Percentiles rank a stretch among this genome's conserved stretches.
Evolutionary conservation across 148 eudicot species (phyloP).

Genomic region (Nyssa sinensis): DNA sequence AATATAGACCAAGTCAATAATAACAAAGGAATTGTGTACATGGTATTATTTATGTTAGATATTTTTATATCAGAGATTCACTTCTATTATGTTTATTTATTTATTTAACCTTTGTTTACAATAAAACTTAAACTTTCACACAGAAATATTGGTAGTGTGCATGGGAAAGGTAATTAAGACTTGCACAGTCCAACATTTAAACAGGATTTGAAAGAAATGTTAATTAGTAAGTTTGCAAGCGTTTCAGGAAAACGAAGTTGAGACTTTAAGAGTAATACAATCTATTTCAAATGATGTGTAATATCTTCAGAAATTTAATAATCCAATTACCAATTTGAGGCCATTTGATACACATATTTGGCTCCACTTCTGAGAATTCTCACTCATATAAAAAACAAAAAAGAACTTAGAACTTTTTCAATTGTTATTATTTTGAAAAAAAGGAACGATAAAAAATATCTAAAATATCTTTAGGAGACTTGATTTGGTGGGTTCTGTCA

Average conservation of each 20-base stretch:
- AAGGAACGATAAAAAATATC: no score
- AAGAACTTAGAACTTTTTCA: no score
- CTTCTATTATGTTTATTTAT: no score
- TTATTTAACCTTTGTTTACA: no score
- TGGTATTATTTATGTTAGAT: no score
- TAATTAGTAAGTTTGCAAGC: not conserved
- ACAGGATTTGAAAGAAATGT: not conserved
- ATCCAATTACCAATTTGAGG: not conserved
- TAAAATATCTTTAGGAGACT: no score
- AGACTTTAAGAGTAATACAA: not conserved
- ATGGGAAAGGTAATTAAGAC: not conserved
- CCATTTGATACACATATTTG: not conserved
- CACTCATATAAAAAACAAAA: no score
- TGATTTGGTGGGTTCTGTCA: no score
- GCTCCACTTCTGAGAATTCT: no score
- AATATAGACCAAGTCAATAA: not conserved
- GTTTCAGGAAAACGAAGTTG: not conserved
- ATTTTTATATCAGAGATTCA: no score
- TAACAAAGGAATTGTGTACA: not conserved
- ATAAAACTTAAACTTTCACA: slow-evolving; percentile 17
- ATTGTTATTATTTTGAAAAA: no score
- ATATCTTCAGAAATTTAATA: not conserved
- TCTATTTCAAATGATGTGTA: no score
- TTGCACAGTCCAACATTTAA: not conserved
- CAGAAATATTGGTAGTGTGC: not conserved